These are phyloP conservation scores for Dactylella cylindrospora DNA, from an alignment of 2,329 filamentous ascomycete genomes.

Conservation along the genomic window DNA sequence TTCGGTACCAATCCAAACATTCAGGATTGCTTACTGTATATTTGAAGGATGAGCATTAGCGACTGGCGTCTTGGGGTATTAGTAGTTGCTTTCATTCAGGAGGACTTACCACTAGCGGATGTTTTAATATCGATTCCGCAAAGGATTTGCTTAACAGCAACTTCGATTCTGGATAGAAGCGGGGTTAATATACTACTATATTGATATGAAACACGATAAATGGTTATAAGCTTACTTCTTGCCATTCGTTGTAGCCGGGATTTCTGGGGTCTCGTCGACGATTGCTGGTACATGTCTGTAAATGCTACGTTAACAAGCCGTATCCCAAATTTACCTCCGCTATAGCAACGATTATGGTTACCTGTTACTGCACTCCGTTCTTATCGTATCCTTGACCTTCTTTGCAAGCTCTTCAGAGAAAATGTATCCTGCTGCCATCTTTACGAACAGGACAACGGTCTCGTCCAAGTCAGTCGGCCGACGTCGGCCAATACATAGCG, in stretches of 20 bases:
- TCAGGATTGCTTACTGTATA: conserved; percentile 64
- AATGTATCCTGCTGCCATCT: conserved; percentile 62
- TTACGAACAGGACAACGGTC: conserved; percentile 83
- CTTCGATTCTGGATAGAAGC: conserved; percentile 69
- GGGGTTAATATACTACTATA: background rate
- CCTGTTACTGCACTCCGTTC: conserved; percentile 72
- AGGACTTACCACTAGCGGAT: conserved; percentile 78
- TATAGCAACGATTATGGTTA: background rate
- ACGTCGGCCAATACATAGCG: conserved; percentile 80
- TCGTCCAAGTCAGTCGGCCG: conserved; percentile 73
- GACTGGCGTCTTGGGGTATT: background rate
- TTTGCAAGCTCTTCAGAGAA: conserved; percentile 65
- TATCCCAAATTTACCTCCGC: background rate
- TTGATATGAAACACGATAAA: conserved; percentile 15
- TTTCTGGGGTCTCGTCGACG: conserved; percentile 78
- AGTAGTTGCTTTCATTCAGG: background rate
- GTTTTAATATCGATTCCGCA: conserved; percentile 84
- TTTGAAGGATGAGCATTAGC: conserved; percentile 10
- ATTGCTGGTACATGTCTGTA: conserved; percentile 79
- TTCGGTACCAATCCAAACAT: conserved; percentile 82
- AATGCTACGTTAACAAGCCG: background rate
- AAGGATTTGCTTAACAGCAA: conserved; percentile 92
- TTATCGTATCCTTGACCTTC: conserved; percentile 68
- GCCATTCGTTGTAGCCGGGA: conserved; percentile 88
- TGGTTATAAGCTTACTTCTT: conserved; percentile 73